These are phyloP conservation scores for Paxillus involutus DNA, from an alignment of 768 basidiomycete genomes.

Conservation along the genomic window DNA sequence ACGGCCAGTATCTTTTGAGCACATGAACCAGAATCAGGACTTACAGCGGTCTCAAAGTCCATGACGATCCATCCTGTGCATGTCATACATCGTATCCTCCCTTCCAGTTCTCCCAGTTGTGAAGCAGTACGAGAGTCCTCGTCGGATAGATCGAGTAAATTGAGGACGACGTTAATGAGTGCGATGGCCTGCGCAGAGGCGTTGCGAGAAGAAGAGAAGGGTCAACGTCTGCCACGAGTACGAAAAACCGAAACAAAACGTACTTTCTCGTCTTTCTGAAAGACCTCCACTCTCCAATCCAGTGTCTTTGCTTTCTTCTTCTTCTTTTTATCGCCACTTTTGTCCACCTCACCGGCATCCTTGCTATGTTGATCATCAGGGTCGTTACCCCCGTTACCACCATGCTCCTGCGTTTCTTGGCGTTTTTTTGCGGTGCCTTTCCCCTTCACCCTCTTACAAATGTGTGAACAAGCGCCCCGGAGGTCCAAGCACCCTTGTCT, in stretches of 20 bases:
- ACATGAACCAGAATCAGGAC: slow-evolving; percentile 10
- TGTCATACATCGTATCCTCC: slow-evolving; percentile 44
- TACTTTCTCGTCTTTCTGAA: slow-evolving; percentile 62
- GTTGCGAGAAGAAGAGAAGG: not conserved
- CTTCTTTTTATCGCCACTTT: not conserved
- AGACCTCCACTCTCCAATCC: slow-evolving; percentile 50
- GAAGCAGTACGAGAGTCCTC: slow-evolving; percentile 25
- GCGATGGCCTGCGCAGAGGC: slow-evolving; percentile 43
- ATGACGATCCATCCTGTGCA: slow-evolving; percentile 52
- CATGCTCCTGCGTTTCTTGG: not conserved
- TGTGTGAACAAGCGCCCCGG: too few relatives aligned
- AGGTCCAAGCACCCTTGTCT: too few relatives aligned
- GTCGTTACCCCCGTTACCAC: not conserved
- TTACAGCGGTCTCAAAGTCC: slow-evolving; percentile 46
- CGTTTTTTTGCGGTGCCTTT: not conserved
- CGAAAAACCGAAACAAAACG: not conserved
- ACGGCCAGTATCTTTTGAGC: not conserved
- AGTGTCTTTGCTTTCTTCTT: slow-evolving; percentile 18
- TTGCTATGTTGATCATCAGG: slow-evolving; percentile 21
- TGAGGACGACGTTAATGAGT: slow-evolving; percentile 39
- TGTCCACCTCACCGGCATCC: slow-evolving; percentile 17
- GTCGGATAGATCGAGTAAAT: slow-evolving; percentile 29
- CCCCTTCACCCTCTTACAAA: not conserved
- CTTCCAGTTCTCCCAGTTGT: slow-evolving; percentile 23
- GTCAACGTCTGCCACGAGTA: not conserved